phyloP scores from a whole-genome alignment of 2,329 filamentous ascomycete species.

The Fusarium nisikadoi region DNA sequence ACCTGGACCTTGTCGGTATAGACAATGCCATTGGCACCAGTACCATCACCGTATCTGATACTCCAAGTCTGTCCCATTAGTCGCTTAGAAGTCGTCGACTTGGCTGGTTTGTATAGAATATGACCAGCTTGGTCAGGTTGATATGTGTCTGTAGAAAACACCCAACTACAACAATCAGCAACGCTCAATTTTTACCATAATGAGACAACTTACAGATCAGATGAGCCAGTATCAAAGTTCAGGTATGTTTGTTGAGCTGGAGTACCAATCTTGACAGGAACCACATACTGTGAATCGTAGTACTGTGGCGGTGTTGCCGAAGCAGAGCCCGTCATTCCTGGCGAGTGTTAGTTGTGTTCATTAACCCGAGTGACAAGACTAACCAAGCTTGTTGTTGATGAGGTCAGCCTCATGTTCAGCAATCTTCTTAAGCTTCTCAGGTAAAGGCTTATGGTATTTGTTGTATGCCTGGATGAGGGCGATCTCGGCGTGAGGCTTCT shows the following conservation, averaged over 20 bases:
- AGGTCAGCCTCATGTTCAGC: conserved; percentile 27
- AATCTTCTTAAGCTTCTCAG: conserved; percentile 42
- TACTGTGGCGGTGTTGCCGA: conserved; percentile 45
- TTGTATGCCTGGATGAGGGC: conserved; percentile 48
- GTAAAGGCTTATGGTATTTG: conserved; percentile 52
- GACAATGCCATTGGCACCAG: conserved; percentile 70
- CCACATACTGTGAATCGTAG: conserved; percentile 67
- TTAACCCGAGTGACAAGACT: not conserved
- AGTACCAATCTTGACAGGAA: conserved; percentile 71
- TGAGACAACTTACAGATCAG: conserved; percentile 57
- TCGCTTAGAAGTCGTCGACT: conserved; percentile 56
- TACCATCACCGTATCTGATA: conserved; percentile 74
- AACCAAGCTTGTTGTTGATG: conserved; percentile 42
- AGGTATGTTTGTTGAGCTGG: conserved; percentile 68
- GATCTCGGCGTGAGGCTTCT: conserved; percentile 46
- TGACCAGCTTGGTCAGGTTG: conserved; percentile 61
- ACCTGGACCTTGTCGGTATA: conserved; percentile 73
- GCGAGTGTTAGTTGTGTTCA: not conserved
- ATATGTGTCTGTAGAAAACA: conserved; percentile 70
- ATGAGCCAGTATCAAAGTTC: conserved; percentile 73
- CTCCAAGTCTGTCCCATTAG: conserved; percentile 60
- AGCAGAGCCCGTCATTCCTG: conserved; percentile 39
- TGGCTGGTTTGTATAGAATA: conserved; percentile 63
- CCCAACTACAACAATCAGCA: conserved; percentile 65
- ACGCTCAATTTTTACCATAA: accelerated